These are phyloP conservation scores for Pythium pyrilobum DNA, from an alignment of 352 stramenopile genomes.

Conservation along the genomic window DNA sequence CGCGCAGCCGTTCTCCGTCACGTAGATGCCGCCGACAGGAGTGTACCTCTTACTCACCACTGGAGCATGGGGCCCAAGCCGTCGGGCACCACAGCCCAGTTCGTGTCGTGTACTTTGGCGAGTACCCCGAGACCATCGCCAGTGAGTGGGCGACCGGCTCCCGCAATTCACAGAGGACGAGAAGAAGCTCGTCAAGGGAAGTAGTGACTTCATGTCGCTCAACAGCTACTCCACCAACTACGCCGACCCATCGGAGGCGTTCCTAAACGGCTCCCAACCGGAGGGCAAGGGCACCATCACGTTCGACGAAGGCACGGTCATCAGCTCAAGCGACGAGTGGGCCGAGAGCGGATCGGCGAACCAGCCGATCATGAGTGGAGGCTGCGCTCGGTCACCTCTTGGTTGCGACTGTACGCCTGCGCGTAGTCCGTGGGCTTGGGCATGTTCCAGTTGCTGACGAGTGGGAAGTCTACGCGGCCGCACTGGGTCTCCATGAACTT, in stretches of 20 bases:
- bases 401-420: conserved; percentile 44
- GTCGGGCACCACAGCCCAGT: conserved; percentile 71
- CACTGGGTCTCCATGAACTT: conserved; percentile 29
- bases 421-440: conserved; percentile 43
- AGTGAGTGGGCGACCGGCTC: not conserved
- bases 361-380: conserved; percentile 90
- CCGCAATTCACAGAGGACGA: not conserved
- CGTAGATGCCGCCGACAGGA: conserved; percentile 62
- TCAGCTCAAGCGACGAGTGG: conserved; percentile 90
- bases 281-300: conserved; percentile 86
- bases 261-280: conserved; percentile 32
- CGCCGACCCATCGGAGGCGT: not conserved
- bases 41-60: conserved; percentile 87
- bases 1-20: conserved; percentile 92
- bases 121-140: conserved; percentile 18
- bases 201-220: conserved; percentile 7
- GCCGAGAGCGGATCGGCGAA: conserved; percentile 90
- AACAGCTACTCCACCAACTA: conserved; percentile 38
- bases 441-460: conserved; percentile 89
- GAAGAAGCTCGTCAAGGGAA: not conserved
- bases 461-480: conserved; percentile 89
- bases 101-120: conserved; percentile 65
- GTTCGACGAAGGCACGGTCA: conserved; percentile 73
- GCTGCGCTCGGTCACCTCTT: conserved; percentile 64
- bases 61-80: conserved; percentile 86